phyloP scores from a whole-genome alignment of 257 asterid species.

The Solanum rostratum region DNA sequence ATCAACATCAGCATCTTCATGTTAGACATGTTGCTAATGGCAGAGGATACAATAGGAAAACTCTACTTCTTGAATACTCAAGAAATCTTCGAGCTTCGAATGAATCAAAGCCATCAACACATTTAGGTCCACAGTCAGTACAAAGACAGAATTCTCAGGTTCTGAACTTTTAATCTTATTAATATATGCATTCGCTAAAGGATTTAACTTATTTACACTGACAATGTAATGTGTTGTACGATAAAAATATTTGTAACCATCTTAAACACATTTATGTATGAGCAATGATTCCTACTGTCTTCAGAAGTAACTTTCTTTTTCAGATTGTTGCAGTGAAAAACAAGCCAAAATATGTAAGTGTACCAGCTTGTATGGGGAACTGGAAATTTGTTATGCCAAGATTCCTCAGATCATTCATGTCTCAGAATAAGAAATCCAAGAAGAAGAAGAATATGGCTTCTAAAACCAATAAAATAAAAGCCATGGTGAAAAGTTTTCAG shows the following conservation, averaged over 20 bases:
- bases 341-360: slow-evolving; percentile 4
- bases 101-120: slow-evolving; percentile 5
- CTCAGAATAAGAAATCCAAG: slow-evolving; percentile 1
- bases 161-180: background rate
- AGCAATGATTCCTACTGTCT: background rate
- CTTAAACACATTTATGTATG: background rate
- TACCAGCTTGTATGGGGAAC: slow-evolving; percentile 29
- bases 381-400: slow-evolving; percentile 27
- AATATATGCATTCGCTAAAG: background rate
- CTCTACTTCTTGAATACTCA: slow-evolving; percentile 36
- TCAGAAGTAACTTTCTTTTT: background rate
- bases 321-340: slow-evolving; percentile 14
- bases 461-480: slow-evolving; percentile 9
- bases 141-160: slow-evolving; percentile 1
- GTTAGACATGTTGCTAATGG: background rate
- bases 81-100: slow-evolving; percentile 31
- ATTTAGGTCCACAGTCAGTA: background rate
- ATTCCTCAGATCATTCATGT: slow-evolving; percentile 11
- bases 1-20: slow-evolving; percentile 6
- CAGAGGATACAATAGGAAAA: slow-evolving; percentile 34
- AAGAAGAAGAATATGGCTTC: slow-evolving; percentile 3
- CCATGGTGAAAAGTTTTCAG: slow-evolving; percentile 10
- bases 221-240: background rate
- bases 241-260: background rate
- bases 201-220: background rate